Conservation (phyloP, 768 basidiomycete genomes). For the Hericium erinaceus region DNA sequence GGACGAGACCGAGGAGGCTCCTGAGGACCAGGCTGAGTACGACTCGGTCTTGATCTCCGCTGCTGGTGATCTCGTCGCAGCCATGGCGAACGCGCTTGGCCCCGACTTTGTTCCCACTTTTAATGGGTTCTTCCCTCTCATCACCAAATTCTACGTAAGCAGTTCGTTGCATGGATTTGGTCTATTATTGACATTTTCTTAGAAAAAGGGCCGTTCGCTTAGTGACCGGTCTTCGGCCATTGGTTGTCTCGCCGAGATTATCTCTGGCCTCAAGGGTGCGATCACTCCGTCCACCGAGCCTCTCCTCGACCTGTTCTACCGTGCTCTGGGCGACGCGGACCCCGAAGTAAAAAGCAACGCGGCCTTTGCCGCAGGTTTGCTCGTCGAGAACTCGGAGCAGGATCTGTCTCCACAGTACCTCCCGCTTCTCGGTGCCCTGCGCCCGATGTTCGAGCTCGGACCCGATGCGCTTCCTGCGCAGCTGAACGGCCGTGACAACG, state of each 20-base stretch:
- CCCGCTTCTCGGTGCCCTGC: conserved; percentile 67
- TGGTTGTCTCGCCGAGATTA: conserved; percentile 92
- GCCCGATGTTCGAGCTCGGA: conserved; percentile 66
- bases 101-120: conserved; percentile 78
- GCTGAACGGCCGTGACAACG: conserved; percentile 91
- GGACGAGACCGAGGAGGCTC: conserved; percentile 77
- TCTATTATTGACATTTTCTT: not conserved
- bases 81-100: conserved; percentile 81
- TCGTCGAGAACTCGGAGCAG: conserved; percentile 76
- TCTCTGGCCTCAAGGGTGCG: conserved; percentile 80
- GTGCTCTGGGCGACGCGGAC: conserved; percentile 74
- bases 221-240: conserved; percentile 91
- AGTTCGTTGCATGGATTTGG: not conserved
- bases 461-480: conserved; percentile 53
- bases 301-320: conserved; percentile 77
- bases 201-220: conserved; percentile 81
- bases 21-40: conserved; percentile 89
- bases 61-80: conserved; percentile 88
- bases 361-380: conserved; percentile 86
- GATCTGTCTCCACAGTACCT: conserved; percentile 81
- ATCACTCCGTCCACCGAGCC: conserved; percentile 79
- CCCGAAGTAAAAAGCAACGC: conserved; percentile 95
- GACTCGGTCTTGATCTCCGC: conserved; percentile 93
- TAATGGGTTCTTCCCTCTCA: conserved; percentile 77
- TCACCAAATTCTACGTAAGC: conserved; percentile 87